Conservation (phyloP, 495 filamentous ascomycete genomes). For the Daldinia caldariorum region DNA sequence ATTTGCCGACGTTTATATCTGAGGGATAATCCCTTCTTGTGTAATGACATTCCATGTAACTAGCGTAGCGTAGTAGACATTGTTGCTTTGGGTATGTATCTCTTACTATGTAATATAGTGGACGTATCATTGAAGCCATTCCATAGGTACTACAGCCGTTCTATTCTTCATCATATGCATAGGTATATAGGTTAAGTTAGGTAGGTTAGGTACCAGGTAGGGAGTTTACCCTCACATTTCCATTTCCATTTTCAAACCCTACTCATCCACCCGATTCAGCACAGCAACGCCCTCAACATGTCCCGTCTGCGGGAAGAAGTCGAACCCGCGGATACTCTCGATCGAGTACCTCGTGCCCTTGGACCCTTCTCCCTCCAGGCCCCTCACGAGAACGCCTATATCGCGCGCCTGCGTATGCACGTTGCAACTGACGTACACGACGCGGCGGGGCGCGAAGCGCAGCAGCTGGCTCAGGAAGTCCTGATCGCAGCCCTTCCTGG, state of each 20-base stretch:
- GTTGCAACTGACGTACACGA: conserved; percentile 96
- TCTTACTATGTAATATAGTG: too few relatives aligned
- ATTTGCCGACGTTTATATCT: too few relatives aligned
- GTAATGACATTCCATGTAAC: too few relatives aligned
- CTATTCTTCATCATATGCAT: too few relatives aligned
- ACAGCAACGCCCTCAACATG: conserved; percentile 97
- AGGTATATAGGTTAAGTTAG: too few relatives aligned
- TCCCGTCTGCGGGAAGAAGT: conserved; percentile 98
- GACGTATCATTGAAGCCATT: too few relatives aligned
- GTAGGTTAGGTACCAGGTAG: too few relatives aligned
- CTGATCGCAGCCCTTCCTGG: conserved; percentile 92
- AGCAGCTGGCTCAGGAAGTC: conserved; percentile 84
- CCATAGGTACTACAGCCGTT: too few relatives aligned
- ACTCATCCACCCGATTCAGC: conserved; percentile 63
- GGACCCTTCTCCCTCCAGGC: conserved; percentile 42
- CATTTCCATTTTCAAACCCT: background rate
- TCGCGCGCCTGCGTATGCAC: conserved; percentile 97
- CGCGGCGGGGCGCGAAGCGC: conserved; percentile 73
- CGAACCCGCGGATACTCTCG: conserved; percentile 91
- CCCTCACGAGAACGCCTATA: conserved; percentile 78
- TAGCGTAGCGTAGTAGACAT: too few relatives aligned
- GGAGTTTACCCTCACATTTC: background rate
- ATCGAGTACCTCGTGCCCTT: conserved; percentile 76
- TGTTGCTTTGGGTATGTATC: too few relatives aligned
- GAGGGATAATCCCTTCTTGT: too few relatives aligned